These are phyloP conservation scores for Striga asiatica DNA, from an alignment of 257 asterid genomes.

Conservation along the genomic window DNA sequence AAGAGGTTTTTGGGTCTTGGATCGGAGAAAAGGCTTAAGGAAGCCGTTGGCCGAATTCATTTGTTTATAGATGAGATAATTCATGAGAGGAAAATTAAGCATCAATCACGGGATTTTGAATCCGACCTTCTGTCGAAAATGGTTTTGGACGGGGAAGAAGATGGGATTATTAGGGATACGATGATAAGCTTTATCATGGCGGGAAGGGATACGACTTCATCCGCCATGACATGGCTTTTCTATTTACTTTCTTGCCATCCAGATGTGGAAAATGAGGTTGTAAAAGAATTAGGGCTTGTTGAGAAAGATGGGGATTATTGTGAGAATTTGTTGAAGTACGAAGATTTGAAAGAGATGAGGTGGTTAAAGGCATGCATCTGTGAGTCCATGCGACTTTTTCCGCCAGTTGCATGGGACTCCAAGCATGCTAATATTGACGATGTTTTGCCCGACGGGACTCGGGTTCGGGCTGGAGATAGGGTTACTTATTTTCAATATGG, in stretches of 20 bases:
- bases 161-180: constrained; percentile 32
- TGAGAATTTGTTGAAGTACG: constrained; percentile 2
- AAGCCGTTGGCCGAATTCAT: constrained; percentile 34
- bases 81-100: constrained; percentile 15
- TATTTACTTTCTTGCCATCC: constrained; percentile 32
- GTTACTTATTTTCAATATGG: constrained; percentile 76
- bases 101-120: background rate
- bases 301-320: background rate
- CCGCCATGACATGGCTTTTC: constrained; percentile 71
- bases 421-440: constrained; percentile 34
- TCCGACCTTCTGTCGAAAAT: constrained; percentile 31
- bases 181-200: constrained; percentile 62
- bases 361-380: constrained; percentile 48
- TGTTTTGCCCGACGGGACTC: constrained; percentile 38
- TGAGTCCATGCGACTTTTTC: constrained; percentile 53
- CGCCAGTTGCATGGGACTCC: constrained; percentile 68
- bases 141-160: constrained; percentile 28
- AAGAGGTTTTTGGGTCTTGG: constrained; percentile 36
- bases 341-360: constrained; percentile 21
- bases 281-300: constrained; percentile 23
- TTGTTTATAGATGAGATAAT: constrained; percentile 23
- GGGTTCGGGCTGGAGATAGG: constrained; percentile 40
- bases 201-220: constrained; percentile 49
- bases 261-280: constrained; percentile 24
- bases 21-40: constrained; percentile 34